Evolutionary conservation across 129 eudicot genomes (phyloP), one percentile per base, ranked within the genome.

Genomic region (Arctium minus): DNA sequence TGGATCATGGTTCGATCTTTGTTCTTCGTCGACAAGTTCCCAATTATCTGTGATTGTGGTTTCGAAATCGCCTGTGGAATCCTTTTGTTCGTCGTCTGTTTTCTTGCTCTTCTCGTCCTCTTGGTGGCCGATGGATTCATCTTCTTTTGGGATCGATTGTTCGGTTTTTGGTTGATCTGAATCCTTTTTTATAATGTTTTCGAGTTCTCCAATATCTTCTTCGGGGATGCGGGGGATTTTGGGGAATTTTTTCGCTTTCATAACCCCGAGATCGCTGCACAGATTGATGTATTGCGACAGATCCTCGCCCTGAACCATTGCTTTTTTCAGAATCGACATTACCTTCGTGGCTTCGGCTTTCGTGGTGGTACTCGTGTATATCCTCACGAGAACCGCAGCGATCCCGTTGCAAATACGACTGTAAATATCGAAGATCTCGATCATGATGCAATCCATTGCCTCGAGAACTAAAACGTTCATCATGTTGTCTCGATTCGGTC

Each of bases 371-470:
- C 73, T 81, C 0, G 96, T 84, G 30, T 87, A 85, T 42, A 88
- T 83, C 73, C 78, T 79, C 62, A 82, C 27, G 11, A 92, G 60
- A 80, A 89, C 78, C 12, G 73, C 75, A 13, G 94, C 91, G 5
- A 95, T 88, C 11, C 93, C 94, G 0, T 88, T 82, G 67, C 97
- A 92, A 12, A 92, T 95, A 71, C 74, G 81, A 69, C 90, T 81
- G 56, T 95, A 95, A 17, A 87, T 39, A 36, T 88, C 94, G 35
- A 89, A 91, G 10, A 93, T 87, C 77, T 95, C 98, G 15, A 91
- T 86, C n/a, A 95, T 42, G 18, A 95, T 74, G 62, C 97, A 89
- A 70, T 95, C 92, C 97, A 95, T 92, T 10, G 90, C 97, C 74
- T 91, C 97, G 9, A 89, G 88, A 40, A 92, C 67, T 7, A 95